A percentile compares a stretch with the other conserved stretches of the same genome.
Evolutionary conservation across 352 stramenopile species (phyloP).

Genomic region (Pythium inflatum): DNA sequence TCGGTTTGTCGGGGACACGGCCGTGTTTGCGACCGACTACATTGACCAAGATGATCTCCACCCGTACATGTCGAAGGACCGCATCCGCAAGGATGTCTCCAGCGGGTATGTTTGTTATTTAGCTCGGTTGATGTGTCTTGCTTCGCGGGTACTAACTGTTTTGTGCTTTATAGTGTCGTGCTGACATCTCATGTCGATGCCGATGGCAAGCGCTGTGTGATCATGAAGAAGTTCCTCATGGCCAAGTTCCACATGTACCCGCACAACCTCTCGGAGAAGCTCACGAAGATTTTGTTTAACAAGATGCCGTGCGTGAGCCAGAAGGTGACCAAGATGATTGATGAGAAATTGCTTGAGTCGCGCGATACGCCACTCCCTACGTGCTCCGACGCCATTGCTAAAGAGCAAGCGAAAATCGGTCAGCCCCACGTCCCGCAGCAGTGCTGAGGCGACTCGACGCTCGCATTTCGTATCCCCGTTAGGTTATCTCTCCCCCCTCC

Average conservation of each 20-base stretch:
- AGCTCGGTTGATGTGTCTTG: neutral
- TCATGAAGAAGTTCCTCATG: constrained; percentile 84
- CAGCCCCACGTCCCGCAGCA: constrained; percentile 20
- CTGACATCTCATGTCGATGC: constrained; percentile 62
- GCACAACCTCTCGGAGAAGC: constrained; percentile 68
- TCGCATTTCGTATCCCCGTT: neutral
- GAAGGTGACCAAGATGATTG: constrained; percentile 65
- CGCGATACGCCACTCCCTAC: neutral
- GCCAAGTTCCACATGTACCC: constrained; percentile 83
- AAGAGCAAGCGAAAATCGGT: constrained; percentile 2
- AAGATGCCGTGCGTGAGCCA: constrained; percentile 64
- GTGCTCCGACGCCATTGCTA: neutral
- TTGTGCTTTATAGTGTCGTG: constrained; percentile 46
- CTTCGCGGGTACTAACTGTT: neutral
- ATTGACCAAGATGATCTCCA: constrained; percentile 82
- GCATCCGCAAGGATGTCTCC: constrained; percentile 78
- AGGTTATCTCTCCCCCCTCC: constrained; percentile 6
- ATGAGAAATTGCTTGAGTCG: constrained; percentile 47
- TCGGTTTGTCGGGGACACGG: constrained; percentile 63
- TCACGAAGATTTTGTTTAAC: constrained; percentile 63
- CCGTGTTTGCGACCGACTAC: constrained; percentile 72
- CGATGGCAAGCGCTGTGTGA: constrained; percentile 65
- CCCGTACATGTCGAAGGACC: constrained; percentile 67
- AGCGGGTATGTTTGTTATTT: constrained; percentile 45
- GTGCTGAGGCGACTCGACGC: constrained; percentile 16